phyloP scores from a whole-genome alignment of 202 grass and related monocot species.

The Schoenoplectus tabernaemontani region DNA sequence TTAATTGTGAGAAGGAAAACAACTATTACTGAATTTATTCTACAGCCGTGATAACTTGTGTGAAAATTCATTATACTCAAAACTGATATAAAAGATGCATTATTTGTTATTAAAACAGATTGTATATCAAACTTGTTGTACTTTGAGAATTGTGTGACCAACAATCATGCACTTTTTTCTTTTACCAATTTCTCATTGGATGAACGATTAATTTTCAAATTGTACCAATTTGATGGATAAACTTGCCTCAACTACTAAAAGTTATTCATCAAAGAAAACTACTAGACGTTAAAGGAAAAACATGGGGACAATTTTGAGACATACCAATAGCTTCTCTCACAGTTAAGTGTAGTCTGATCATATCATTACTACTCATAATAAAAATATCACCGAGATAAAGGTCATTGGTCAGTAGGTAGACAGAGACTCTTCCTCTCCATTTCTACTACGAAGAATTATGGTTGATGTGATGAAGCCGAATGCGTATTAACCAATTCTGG shows the following conservation, averaged over 20 bases:
- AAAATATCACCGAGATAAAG: constrained; percentile 73
- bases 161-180: not conserved
- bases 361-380: constrained; percentile 42
- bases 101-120: not conserved
- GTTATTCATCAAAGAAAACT: not conserved
- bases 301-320: not conserved
- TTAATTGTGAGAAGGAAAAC: not conserved
- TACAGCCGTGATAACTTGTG: not conserved
- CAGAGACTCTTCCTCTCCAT: constrained; percentile 34
- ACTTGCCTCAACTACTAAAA: not conserved
- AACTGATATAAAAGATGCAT: not conserved
- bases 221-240: not conserved
- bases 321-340: constrained; percentile 66
- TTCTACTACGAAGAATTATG: constrained; percentile 34
- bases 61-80: not conserved
- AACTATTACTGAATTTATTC: not conserved
- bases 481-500: constrained; percentile 60
- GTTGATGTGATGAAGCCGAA: constrained; percentile 68
- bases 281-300: no score
- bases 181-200: not conserved
- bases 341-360: constrained; percentile 50
- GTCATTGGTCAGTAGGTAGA: constrained; percentile 60
- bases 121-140: not conserved
- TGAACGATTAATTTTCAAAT: not conserved
- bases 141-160: not conserved